Evolutionary conservation across 176 grass and related monocot species (phyloP), one percentile per base, ranked within the genome.

Genomic region (Hyparrhenia diplandra): DNA sequence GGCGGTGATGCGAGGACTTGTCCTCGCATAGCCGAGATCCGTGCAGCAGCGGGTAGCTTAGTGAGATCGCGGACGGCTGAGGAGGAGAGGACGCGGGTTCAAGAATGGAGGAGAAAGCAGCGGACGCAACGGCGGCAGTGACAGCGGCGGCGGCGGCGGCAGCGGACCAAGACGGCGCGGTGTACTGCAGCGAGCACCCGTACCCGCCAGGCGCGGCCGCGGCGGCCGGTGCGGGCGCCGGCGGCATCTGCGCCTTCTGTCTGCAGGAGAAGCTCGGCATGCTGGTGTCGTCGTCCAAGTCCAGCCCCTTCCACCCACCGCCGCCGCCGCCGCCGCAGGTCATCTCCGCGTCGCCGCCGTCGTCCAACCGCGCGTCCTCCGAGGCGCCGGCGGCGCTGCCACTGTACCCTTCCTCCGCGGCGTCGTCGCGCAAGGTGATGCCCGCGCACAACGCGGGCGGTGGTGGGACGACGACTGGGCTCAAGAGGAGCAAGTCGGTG

Each of bases 191-290:
- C 86, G 92, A 96, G 87, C 97, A 99, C 12, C 93, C 93, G 0
- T 99, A 91, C 89, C 91, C 90, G 10, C 88, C 84, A 6, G 94
- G 88, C 29, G 79, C 86, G 57, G 55, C 86, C 0, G 88, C 81
- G 40, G 76, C 83, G 13, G 86, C 90, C 0, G 92, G 83, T 28
- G 78, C 88, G 4, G 82, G 52, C 34, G 71, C 85, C 17, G 88
- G 87, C 1, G 97, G 93, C 78, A 95, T 99, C 75, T 99, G 97
- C 82, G 93, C 97, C 59, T 95, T 99, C 72, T 99, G 97, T 70
- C 90, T 99, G 57, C 97, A 99, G 82, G 97, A 99, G 89, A 99
- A 99, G 90, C 93, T 99, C 20, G 97, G 97, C 67, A 93, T 90
- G 89, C 84, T 99, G 24, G 97, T 99, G 1, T 93, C 93, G 2